phyloP scores from a whole-genome alignment of 1,284 basidiomycete species.

The Fistulinella cinereoalba region DNA sequence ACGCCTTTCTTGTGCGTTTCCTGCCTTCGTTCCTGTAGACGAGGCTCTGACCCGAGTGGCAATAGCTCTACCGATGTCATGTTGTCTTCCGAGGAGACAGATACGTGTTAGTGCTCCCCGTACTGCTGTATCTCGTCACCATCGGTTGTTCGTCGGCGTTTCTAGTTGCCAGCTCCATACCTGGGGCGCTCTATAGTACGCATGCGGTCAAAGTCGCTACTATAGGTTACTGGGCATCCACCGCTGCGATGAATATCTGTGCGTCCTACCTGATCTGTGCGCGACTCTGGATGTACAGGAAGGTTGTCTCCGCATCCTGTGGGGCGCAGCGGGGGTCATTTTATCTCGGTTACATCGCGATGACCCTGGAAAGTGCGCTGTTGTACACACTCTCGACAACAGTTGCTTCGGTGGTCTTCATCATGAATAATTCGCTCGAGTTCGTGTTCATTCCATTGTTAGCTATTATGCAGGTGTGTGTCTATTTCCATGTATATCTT shows the following conservation, averaged over 20 bases:
- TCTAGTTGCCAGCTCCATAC: slow-evolving; percentile 6
- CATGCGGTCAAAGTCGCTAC: neutral
- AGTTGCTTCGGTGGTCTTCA: slow-evolving; percentile 11
- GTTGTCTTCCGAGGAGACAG: slow-evolving; percentile 16
- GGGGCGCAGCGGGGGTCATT: slow-evolving; percentile 14
- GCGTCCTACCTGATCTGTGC: slow-evolving; percentile 15
- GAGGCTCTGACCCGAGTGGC: slow-evolving; percentile 1
- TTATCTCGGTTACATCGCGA: slow-evolving; percentile 22
- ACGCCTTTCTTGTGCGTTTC: slow-evolving; percentile 23
- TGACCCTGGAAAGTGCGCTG: slow-evolving; percentile 26
- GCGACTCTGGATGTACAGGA: slow-evolving; percentile 17
- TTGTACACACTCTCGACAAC: slow-evolving; percentile 20
- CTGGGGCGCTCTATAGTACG: too few species aligned
- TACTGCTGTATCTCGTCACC: slow-evolving; percentile 17
- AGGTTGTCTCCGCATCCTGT: slow-evolving; percentile 3
- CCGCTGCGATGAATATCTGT: slow-evolving; percentile 14
- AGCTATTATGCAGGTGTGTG: slow-evolving; percentile 20
- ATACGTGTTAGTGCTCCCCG: neutral
- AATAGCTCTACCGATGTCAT: slow-evolving; percentile 28
- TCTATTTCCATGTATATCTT: neutral
- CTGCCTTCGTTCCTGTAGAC: neutral
- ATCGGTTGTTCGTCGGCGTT: slow-evolving; percentile 18
- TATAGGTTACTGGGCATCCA: slow-evolving; percentile 21
- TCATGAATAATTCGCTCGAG: slow-evolving; percentile 13
- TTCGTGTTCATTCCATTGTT: slow-evolving; percentile 21